Evolutionary conservation across 805 yeast genomes (phyloP), one percentile per base, ranked within the genome.

Genomic region (Ogataea minuta): DNA sequence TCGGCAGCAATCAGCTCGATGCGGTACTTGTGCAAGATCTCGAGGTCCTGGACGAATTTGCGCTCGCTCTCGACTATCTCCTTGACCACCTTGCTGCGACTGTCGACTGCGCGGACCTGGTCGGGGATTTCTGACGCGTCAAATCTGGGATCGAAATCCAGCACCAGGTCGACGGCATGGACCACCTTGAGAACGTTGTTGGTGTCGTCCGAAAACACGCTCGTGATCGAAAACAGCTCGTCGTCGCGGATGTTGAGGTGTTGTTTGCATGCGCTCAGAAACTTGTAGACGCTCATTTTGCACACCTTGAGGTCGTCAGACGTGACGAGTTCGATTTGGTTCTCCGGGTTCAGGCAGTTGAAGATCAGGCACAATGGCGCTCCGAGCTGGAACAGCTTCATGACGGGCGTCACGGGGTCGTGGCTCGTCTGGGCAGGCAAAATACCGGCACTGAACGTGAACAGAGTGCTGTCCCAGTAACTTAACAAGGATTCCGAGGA

Each of bases 341-440:
- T 61, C 26, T 71, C 72, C 2, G 82, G 81, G 23, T 57, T 59
- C 14, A 88, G 72, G 10, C 79, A 68, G 63, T 93, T 91, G 68
- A 84, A 87, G 6, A 91, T 67, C 28, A 87, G 75, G 61, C 98
- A 90, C 28, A 93, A 68, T 4, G 98, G 95, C 2, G 95, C 82
- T 9, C 98, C 99, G 54, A 85, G 88, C 54, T 91, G 95, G 54
- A 93, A 81, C 23, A 93, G 67, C 49, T 87, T 81, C 79, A 96
- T 85, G 29, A 93, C 59, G 46, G 88, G 90, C 2, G 96, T 88
- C 2, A 86, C 97, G 3, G 98, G 97, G 59, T 93, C 99, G 55
- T 86, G 84, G 48, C 76, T 74, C 44, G 76, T 72, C 47, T 75
- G 78, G 4, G 84, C 84, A 4, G 91, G 95, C 30, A 81, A 69